Percentiles rank a stretch among this genome's conserved stretches.
phyloP scores from a whole-genome alignment of 257 asterid genomes.

The Salvia hispanica region DNA sequence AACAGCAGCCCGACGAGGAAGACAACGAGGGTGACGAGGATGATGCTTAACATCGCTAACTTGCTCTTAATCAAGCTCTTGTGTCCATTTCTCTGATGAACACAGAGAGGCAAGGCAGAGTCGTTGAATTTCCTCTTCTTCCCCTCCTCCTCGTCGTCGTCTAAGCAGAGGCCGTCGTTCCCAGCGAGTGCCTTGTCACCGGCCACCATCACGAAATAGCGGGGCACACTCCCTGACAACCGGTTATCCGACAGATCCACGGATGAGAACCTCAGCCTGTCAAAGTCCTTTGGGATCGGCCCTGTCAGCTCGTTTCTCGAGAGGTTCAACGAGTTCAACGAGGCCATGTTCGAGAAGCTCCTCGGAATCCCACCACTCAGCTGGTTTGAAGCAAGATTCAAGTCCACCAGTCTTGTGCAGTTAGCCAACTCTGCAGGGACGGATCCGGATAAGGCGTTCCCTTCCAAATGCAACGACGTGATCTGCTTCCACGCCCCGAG shows the following conservation, averaged over 20 bases:
- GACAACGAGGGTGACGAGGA: slow-evolving; percentile 46
- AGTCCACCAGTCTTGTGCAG: slow-evolving; percentile 68
- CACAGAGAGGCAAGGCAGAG: slow-evolving; percentile 49
- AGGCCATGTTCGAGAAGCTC: slow-evolving; percentile 56
- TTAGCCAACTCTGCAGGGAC: slow-evolving; percentile 69
- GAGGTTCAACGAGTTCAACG: slow-evolving; percentile 84
- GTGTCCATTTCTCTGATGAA: slow-evolving; percentile 36
- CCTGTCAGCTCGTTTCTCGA: slow-evolving; percentile 72
- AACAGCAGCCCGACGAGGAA: slow-evolving; percentile 58
- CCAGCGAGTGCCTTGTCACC: slow-evolving; percentile 63
- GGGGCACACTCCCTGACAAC: slow-evolving; percentile 64
- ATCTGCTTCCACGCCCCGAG: slow-evolving; percentile 70
- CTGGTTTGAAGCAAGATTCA: slow-evolving; percentile 70
- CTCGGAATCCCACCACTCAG: slow-evolving; percentile 61
- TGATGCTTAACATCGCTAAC: slow-evolving; percentile 44
- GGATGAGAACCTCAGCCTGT: slow-evolving; percentile 67
- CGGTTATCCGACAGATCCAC: slow-evolving; percentile 72
- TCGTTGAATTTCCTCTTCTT: slow-evolving; percentile 33
- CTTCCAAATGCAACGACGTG: slow-evolving; percentile 73
- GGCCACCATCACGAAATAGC: slow-evolving; percentile 63
- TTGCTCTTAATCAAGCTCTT: slow-evolving; percentile 45
- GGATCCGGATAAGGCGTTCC: slow-evolving; percentile 54
- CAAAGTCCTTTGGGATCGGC: slow-evolving; percentile 60
- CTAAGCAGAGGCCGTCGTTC: slow-evolving; percentile 67
- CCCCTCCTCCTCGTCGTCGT: slow-evolving; percentile 34